Conservation (phyloP, 208 protist species). For the Acanthamoeba healyi region DNA sequence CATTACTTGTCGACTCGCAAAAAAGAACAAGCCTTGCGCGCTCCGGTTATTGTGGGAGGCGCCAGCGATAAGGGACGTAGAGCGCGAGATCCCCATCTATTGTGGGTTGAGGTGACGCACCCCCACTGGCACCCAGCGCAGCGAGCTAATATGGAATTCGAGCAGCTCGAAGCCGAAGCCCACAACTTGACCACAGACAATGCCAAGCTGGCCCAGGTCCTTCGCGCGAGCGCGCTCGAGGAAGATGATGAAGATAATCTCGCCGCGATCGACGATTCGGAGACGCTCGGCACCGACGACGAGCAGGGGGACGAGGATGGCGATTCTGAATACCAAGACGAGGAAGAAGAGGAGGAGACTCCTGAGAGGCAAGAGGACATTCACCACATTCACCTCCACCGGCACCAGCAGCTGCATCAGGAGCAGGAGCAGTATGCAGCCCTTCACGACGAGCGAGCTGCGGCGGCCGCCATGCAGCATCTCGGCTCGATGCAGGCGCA, state of each 20-base stretch:
- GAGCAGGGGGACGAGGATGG: not conserved
- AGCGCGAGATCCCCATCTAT: not conserved
- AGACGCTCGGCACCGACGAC: not conserved
- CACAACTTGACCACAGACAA: not conserved
- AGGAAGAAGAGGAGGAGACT: not conserved
- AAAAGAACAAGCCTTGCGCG: not conserved
- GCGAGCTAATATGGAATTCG: not conserved
- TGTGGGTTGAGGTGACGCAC: not conserved
- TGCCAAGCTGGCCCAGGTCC: not conserved
- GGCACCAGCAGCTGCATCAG: too few relatives aligned
- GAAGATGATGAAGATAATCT: not conserved
- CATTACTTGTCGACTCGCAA: not conserved
- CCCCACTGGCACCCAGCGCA: too few relatives aligned
- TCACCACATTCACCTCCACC: too few relatives aligned
- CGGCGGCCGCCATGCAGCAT: not conserved
- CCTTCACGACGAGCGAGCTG: not conserved
- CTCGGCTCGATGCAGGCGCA: not conserved
- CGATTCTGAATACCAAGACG: not conserved
- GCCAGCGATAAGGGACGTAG: too few relatives aligned
- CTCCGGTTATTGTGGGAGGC: not conserved
- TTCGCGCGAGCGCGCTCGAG: not conserved
- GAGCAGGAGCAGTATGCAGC: too few relatives aligned
- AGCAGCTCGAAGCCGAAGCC: not conserved
- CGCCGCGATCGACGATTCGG: not conserved
- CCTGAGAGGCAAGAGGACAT: not conserved